Conservation (phyloP, 139 green algal species). For the Protoeuglena noctilucae region DNA sequence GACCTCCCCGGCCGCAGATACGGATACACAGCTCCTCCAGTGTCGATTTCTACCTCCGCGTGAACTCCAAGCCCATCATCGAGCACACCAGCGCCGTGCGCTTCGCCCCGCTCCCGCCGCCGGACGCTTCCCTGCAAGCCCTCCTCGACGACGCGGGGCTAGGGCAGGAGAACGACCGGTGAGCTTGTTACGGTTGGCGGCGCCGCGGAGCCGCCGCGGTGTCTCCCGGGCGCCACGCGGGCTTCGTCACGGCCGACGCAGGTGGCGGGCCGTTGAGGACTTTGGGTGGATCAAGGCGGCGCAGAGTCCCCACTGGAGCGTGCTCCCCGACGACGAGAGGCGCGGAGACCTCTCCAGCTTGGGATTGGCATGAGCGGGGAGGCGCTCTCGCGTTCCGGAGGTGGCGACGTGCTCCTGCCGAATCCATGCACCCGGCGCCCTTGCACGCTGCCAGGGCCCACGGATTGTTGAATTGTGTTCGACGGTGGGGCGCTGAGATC, state of each 20-base stretch:
- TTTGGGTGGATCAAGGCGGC: conserved; percentile 64
- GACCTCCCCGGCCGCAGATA: conserved; percentile 12
- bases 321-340: conserved; percentile 20
- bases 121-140: conserved; percentile 2
- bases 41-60: conserved; percentile 43
- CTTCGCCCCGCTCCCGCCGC: conserved; percentile 35
- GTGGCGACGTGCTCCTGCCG: no score
- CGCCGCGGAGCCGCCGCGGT: neutral
- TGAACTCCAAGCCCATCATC: conserved; percentile 50
- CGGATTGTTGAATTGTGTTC: no score
- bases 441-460: no score
- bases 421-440: no score
- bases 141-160: conserved; percentile 14
- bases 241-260: neutral
- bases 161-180: conserved; percentile 20
- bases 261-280: conserved; percentile 51
- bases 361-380: no score
- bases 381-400: no score
- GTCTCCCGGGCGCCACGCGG: neutral
- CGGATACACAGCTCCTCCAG: conserved; percentile 38
- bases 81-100: conserved; percentile 43
- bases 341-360: no score
- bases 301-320: conserved; percentile 53
- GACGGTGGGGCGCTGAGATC: no score
- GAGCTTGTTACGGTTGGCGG: no score